A percentile compares a stretch with the other conserved stretches of the same genome.
Evolutionary conservation across 2,329 filamentous ascomycete genomes (phyloP).

Genomic region (Meredithiella fracta): DNA sequence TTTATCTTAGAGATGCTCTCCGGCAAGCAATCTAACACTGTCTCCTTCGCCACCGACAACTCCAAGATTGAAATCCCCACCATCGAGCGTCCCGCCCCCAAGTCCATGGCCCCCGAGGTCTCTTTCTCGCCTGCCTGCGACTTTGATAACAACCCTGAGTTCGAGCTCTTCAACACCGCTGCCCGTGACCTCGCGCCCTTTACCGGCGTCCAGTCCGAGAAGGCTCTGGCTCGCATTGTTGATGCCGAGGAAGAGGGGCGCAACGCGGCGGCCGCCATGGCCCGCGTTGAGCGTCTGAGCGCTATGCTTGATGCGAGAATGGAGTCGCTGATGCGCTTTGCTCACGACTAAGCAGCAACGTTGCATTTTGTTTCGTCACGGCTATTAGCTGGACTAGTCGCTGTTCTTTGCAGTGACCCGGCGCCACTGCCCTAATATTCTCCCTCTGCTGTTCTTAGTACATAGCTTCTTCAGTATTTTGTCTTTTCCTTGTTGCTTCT

Average conservation of each 20-base stretch:
- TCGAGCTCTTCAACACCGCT: conserved; percentile 37
- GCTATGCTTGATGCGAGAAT: conserved; percentile 16
- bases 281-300: conserved; percentile 34
- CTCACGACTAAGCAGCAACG: conserved; percentile 1
- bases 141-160: conserved; percentile 39
- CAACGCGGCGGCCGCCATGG: conserved; percentile 28
- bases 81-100: conserved; percentile 32
- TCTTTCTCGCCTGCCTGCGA: conserved; percentile 16
- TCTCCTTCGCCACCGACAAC: conserved; percentile 29
- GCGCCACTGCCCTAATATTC: conserved; percentile 5
- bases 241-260: conserved; percentile 36
- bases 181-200: conserved; percentile 33
- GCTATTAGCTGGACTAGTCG: conserved; percentile 13
- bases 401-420: conserved; percentile 10
- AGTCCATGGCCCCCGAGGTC: conserved; percentile 20
- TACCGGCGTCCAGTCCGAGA: conserved; percentile 43
- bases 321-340: conserved; percentile 11
- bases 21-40: conserved; percentile 48
- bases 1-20: conserved; percentile 48
- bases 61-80: conserved; percentile 41
- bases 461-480: conserved; percentile 3
- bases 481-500: conserved; percentile 2
- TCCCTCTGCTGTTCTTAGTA: background rate
- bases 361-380: background rate
- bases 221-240: conserved; percentile 47